These are phyloP conservation scores for Penicillium psychrosexuale DNA, from an alignment of 2,329 filamentous ascomycete species.

Conservation along the genomic window DNA sequence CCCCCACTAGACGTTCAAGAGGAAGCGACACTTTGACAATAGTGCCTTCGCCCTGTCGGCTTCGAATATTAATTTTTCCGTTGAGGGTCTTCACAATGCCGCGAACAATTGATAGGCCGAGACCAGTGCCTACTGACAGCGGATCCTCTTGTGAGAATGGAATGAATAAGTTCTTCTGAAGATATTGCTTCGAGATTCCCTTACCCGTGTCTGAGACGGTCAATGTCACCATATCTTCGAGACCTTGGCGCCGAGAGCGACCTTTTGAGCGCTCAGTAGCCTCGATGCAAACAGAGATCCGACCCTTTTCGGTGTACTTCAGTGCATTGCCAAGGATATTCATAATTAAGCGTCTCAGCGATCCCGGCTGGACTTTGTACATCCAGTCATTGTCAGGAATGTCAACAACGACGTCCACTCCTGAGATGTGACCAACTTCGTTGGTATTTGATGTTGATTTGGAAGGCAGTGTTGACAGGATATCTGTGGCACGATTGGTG, in stretches of 20 bases:
- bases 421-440: background rate
- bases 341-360: constrained; percentile 31
- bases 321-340: constrained; percentile 33
- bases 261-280: background rate
- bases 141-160: constrained; percentile 61
- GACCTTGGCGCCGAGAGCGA: constrained; percentile 12
- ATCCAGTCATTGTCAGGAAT: constrained; percentile 19
- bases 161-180: constrained; percentile 56
- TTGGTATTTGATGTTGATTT: background rate
- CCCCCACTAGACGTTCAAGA: constrained; percentile 4
- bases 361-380: constrained; percentile 22
- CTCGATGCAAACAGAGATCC: constrained; percentile 19
- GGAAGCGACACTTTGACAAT: constrained; percentile 1
- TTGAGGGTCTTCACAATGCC: constrained; percentile 7
- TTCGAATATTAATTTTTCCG: constrained; percentile 10
- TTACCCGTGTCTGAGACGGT: constrained; percentile 59
- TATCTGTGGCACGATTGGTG: background rate
- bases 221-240: constrained; percentile 22
- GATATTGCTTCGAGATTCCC: constrained; percentile 59
- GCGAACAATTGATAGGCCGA: constrained; percentile 61
- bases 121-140: constrained; percentile 56
- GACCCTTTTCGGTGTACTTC: constrained; percentile 30
- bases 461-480: background rate
- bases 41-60: constrained; percentile 8
- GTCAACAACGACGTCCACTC: constrained; percentile 1